Conservation (phyloP, 495 filamentous ascomycete species). For the Pseudevernia furfuracea region DNA sequence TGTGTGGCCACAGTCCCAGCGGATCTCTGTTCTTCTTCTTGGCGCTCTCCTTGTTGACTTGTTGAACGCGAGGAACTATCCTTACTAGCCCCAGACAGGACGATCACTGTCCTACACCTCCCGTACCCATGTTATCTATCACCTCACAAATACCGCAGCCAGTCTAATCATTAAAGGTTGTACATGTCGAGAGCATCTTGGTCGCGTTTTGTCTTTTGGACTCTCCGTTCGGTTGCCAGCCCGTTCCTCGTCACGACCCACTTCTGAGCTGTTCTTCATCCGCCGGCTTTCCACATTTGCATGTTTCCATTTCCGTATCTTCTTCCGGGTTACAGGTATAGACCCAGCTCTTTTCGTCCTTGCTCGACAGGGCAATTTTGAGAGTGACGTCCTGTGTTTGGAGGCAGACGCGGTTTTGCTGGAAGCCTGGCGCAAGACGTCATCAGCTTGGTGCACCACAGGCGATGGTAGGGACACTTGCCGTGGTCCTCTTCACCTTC, state of each 20-base stretch:
- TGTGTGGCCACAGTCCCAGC: constrained; percentile 31
- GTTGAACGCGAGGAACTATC: constrained; percentile 33
- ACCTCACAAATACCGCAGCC: constrained; percentile 37
- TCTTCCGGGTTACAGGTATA: neutral
- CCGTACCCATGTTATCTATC: constrained; percentile 34
- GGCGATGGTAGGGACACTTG: neutral
- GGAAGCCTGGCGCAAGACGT: neutral
- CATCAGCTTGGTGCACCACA: neutral
- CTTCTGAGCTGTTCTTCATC: constrained; percentile 36
- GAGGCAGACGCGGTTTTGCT: neutral
- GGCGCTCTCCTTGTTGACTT: constrained; percentile 27
- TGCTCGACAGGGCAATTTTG: neutral
- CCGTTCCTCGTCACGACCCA: constrained; percentile 34
- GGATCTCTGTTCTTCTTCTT: constrained; percentile 30
- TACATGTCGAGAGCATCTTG: constrained; percentile 38
- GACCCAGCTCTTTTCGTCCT: neutral
- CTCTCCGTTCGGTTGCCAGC: constrained; percentile 7
- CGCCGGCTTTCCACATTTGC: constrained; percentile 35
- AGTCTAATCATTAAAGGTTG: constrained; percentile 35
- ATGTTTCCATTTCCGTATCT: constrained; percentile 23
- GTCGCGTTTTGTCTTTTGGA: constrained; percentile 27
- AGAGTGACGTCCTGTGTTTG: neutral
- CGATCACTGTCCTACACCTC: neutral
- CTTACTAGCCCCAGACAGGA: neutral
- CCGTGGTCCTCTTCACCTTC: neutral